Percentiles rank a stretch among this genome's conserved stretches.
phyloP scores from a whole-genome alignment of 2,329 filamentous ascomycete genomes.

The Tolypocladium amazonense region DNA sequence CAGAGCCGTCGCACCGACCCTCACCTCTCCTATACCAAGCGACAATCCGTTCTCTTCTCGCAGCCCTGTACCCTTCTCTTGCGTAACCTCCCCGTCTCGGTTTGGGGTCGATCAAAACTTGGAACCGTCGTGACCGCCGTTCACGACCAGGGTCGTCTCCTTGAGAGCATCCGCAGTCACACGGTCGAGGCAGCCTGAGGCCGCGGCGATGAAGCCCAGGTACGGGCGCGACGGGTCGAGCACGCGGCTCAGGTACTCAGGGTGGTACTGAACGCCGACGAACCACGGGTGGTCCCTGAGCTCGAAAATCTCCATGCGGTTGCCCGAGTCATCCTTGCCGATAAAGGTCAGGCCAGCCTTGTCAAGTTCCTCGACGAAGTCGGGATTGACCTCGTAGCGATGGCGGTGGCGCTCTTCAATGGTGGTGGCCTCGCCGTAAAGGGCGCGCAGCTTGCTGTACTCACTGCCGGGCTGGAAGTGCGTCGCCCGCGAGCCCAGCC shows the following conservation, averaged over 20 bases:
- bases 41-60: neutral
- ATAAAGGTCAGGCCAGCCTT: constrained; percentile 63
- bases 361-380: constrained; percentile 58
- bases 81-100: neutral
- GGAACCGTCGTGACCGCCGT: neutral
- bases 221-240: constrained; percentile 39
- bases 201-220: constrained; percentile 76
- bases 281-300: constrained; percentile 76
- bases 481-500: constrained; percentile 64
- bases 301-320: constrained; percentile 77
- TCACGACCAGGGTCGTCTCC: neutral
- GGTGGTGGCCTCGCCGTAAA: constrained; percentile 52
- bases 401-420: constrained; percentile 75
- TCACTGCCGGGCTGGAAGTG: constrained; percentile 66
- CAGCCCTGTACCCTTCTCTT: neutral
- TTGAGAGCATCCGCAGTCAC: constrained; percentile 10
- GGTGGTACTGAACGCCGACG: constrained; percentile 78
- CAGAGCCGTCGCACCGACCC: neutral
- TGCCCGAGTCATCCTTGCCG: constrained; percentile 67
- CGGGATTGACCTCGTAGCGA: constrained; percentile 83
- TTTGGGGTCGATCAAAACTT: neutral
- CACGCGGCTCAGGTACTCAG: constrained; percentile 64
- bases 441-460: constrained; percentile 65
- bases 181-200: constrained; percentile 51
- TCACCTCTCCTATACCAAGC: neutral